phyloP scores from a whole-genome alignment of 768 basidiomycete species.

The Kwoniella shandongensis region DNA sequence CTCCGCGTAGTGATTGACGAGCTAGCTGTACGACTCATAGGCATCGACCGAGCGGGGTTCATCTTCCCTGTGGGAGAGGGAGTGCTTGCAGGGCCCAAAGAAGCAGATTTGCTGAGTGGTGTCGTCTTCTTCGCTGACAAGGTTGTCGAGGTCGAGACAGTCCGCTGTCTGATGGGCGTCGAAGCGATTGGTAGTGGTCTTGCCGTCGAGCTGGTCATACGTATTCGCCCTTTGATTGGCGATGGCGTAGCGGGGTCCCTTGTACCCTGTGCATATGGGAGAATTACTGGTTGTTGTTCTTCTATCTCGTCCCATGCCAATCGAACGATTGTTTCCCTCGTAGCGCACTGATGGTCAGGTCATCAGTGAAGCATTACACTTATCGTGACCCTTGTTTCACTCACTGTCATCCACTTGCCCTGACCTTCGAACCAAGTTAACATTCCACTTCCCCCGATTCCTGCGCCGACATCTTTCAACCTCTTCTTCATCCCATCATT shows the following conservation, averaged over 20 bases:
- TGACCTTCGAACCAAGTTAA: slow-evolving; percentile 79
- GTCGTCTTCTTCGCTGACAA: background rate
- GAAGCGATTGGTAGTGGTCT: slow-evolving; percentile 3
- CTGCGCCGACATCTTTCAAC: slow-evolving; percentile 72
- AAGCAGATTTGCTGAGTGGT: background rate
- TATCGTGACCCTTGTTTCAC: slow-evolving; percentile 37
- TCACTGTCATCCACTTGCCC: slow-evolving; percentile 82
- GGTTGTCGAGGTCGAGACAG: background rate
- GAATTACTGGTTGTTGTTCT: no score
- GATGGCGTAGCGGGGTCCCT: slow-evolving; percentile 7
- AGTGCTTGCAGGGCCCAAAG: slow-evolving; percentile 1
- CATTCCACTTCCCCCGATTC: slow-evolving; percentile 44
- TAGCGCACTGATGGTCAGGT: slow-evolving; percentile 31
- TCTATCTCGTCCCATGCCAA: slow-evolving; percentile 27
- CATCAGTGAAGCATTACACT: background rate
- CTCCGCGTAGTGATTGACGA: background rate
- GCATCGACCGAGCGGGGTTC: no score
- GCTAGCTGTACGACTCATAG: no score
- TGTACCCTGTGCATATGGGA: no score
- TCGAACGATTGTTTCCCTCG: slow-evolving; percentile 32
- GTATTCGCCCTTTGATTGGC: slow-evolving; percentile 1
- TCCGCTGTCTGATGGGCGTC: slow-evolving; percentile 9
- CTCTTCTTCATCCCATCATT: slow-evolving; percentile 53
- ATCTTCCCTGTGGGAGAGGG: slow-evolving; percentile 2
- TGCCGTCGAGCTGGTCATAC: slow-evolving; percentile 4